These are phyloP conservation scores for Aspergillus sp. DNA, from an alignment of 2,329 filamentous ascomycete species.

Conservation along the genomic window DNA sequence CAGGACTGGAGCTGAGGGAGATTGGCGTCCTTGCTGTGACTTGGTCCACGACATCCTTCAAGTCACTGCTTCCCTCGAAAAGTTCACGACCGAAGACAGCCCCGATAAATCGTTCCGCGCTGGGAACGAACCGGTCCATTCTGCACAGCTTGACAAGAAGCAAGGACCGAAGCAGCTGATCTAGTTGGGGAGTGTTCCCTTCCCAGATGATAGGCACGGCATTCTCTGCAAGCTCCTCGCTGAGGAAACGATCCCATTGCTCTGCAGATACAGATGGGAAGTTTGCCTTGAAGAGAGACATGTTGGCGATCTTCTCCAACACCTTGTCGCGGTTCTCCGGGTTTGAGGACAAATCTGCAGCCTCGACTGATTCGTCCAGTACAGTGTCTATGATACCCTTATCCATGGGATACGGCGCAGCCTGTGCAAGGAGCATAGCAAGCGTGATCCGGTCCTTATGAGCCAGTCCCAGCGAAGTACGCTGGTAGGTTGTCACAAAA, in stretches of 20 bases:
- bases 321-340: constrained; percentile 59
- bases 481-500: constrained; percentile 84
- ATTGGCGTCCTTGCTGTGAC: constrained; percentile 80
- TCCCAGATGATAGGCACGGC: constrained; percentile 72
- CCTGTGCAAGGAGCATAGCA: constrained; percentile 90
- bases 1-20: constrained; percentile 85
- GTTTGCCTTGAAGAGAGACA: constrained; percentile 66
- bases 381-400: constrained; percentile 80
- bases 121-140: constrained; percentile 88
- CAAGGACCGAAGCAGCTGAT: constrained; percentile 74
- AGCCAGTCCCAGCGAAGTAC: constrained; percentile 84
- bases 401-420: constrained; percentile 94
- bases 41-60: constrained; percentile 76
- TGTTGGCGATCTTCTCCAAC: constrained; percentile 60
- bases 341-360: constrained; percentile 70
- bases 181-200: constrained; percentile 55
- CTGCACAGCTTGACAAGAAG: constrained; percentile 91
- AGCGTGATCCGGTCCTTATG: constrained; percentile 93
- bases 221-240: constrained; percentile 79
- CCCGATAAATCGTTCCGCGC: constrained; percentile 82
- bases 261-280: constrained; percentile 56
- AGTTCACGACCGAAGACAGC: constrained; percentile 77
- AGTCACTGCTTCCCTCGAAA: constrained; percentile 76
- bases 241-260: constrained; percentile 76
- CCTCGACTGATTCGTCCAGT: constrained; percentile 68